Base-by-base conservation (phyloP, 192 early-diverging fungal species). In the Linderina pennispora region DNA sequence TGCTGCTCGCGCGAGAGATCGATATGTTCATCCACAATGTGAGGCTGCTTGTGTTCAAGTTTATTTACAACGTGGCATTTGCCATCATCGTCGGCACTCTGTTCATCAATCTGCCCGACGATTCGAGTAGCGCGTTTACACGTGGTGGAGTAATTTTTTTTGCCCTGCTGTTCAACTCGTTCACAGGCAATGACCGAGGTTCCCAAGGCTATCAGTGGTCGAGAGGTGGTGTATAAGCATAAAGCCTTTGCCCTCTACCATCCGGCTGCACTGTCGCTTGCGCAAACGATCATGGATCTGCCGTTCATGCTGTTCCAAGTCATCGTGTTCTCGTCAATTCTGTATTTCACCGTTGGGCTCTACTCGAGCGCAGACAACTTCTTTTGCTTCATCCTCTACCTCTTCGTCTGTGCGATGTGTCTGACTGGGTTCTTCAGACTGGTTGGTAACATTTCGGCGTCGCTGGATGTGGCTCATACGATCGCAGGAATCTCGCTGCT, bases 291-390 rank as follows among this genome's bases (percentile, higher is more conserved):
- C 22, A 43, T 68, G 31, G 78, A 82, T 43, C 51, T 83, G 23
- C 75, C 78, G 4, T 47, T 79, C 32, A 46, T 55, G 19, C 18
- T 77, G 14, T 28, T 76, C 23, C 58, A 75, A 51, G 67, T 83
- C 15, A 8, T 83, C 10, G 53, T 80, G 3, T 86, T 80, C 58
- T 62, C 65, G 2, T 40, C 76, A 8, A 70, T 71, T 18, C 52
- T 78, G 17, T 87, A 87, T 50, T 84, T 78, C 40, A 81, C 84
- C 76, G 71, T 76, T 22, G 75, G 80, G 22, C 48, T 86, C 0
- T 62, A 19, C 16, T 22, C 62, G 11, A 44, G 33, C 20, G 77
- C 60, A 22, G 74, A 66, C 8, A 75, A 73, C 34, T 84, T 78
- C 45, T 74, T 84, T 36, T 54, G 67, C 31, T 87, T 78, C 52